Base-by-base conservation (phyloP, 2,329 filamentous ascomycete species). In the Colletotrichum karsti region DNA sequence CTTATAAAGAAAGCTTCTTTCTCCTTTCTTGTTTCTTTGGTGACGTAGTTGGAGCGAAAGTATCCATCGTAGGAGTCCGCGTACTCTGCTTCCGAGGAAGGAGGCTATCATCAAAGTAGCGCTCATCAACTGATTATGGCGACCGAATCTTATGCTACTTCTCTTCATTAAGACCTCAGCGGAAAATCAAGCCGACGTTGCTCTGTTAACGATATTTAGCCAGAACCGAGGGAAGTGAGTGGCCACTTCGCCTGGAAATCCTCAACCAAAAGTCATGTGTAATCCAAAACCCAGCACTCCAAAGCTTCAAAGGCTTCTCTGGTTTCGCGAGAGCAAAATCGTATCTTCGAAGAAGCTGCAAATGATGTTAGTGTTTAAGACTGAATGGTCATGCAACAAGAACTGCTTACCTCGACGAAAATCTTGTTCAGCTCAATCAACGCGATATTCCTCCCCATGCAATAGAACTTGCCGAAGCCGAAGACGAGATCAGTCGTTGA, bases 351-450 rank as follows among this genome's bases (percentile, higher is more conserved):
- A 73, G 48, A 7, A 73, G 48, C 72, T 73, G 74, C 2, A 41
- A 18, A 1, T 1, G 7, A 20, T n/a, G n/a, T 15, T 1, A 12
- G 13, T 3, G n/a, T 0, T n/a, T 1, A 22, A 7, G 12, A 50
- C 12, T 7, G 1, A n/a, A 6, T 1, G 2, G 8, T 18, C 28
- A 26, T 9, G 15, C 1, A 54, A 77, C 76, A 13, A 79, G 58
- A 2, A 70, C 5, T 22, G 5, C 77, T 73, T 71, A 84, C 81
- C 78, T 83, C 80, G 37, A 82, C 78, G 56, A 83, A 74, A 1
- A 79, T 72, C 72, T 85, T 85, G 67, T 81, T 79, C 58, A 84
- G 59, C 72, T 84, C 82, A 67, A 84, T 79, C 67, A 80, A 70
- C 4, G 82, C 82, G 39, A 84, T 80, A 22, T 77, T 76, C 67